A percentile compares a stretch with the other conserved stretches of the same genome.
Conservation (phyloP, 805 yeast genomes). For the Metschnikowia anglica region DNA sequence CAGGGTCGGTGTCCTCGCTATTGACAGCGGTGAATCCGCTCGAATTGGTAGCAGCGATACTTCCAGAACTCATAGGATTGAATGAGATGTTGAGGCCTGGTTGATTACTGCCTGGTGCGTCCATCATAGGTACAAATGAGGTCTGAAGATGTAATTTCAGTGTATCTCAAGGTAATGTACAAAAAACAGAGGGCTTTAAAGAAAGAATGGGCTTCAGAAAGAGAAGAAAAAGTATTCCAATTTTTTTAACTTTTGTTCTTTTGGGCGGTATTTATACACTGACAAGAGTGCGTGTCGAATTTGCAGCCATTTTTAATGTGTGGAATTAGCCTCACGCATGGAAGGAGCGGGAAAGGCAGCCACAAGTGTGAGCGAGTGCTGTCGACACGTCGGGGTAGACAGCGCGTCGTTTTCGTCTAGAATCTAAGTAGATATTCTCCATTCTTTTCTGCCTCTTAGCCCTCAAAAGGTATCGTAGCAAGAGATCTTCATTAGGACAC, state of each 20-base stretch:
- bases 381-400: neutral
- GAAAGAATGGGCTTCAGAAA: neutral
- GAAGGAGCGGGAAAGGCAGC: conserved; percentile 1
- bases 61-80: conserved; percentile 20
- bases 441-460: too few species aligned
- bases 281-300: conserved; percentile 12
- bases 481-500: too few species aligned
- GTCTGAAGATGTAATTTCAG: conserved; percentile 1
- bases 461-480: too few species aligned
- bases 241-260: too few species aligned
- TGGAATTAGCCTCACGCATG: conserved; percentile 10
- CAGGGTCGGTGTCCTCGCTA: conserved; percentile 18
- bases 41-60: conserved; percentile 19
- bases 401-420: neutral
- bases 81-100: conserved; percentile 17
- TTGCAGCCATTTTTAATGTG: conserved; percentile 17
- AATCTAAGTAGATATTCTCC: neutral
- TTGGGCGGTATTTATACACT: conserved; percentile 14
- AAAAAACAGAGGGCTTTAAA: neutral
- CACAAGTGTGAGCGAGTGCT: conserved; percentile 4
- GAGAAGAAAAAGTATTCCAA: neutral
- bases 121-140: conserved; percentile 4
- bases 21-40: conserved; percentile 17
- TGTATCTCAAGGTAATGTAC: conserved; percentile 1
- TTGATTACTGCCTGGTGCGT: conserved; percentile 14